phyloP scores from a whole-genome alignment of 768 basidiomycete species.

The Naganishia antarctica region DNA sequence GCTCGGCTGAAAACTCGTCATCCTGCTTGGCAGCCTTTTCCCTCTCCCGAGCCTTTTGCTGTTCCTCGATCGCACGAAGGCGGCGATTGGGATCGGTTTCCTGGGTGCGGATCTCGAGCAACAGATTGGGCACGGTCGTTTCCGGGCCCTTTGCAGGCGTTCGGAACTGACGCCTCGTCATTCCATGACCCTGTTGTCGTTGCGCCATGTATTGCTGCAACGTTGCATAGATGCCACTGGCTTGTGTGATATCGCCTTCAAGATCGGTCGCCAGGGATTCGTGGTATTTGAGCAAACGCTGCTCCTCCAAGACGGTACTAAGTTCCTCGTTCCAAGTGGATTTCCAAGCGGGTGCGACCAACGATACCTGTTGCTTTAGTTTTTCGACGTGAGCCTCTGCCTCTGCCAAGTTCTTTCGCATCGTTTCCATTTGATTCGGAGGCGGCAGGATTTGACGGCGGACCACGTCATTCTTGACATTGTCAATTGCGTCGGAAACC shows the following conservation, averaged over 20 bases:
- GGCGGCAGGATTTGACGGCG: conserved; percentile 83
- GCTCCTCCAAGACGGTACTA: conserved; percentile 93
- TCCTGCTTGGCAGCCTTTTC: conserved; percentile 59
- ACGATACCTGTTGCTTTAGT: conserved; percentile 76
- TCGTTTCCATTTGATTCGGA: conserved; percentile 61
- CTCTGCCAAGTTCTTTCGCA: conserved; percentile 66
- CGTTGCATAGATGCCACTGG: conserved; percentile 76
- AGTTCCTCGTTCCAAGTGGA: conserved; percentile 97
- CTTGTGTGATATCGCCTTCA: conserved; percentile 86
- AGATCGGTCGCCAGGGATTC: conserved; percentile 85
- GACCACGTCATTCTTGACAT: conserved; percentile 81
- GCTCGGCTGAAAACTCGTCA: conserved; percentile 79
- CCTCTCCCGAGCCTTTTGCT: conserved; percentile 70
- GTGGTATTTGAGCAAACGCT: conserved; percentile 87
- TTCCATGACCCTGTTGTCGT: conserved; percentile 53
- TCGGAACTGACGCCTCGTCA: conserved; percentile 60
- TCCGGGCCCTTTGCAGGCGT: conserved; percentile 64
- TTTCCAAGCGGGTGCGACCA: conserved; percentile 94
- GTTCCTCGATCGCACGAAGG: conserved; percentile 87
- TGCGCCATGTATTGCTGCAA: conserved; percentile 71
- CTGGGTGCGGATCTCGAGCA: conserved; percentile 84
- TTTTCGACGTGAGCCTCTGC: conserved; percentile 67
- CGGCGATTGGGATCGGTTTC: conserved; percentile 74
- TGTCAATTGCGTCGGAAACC: conserved; percentile 83
- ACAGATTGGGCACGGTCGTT: conserved; percentile 59